These are phyloP conservation scores for Podosphaera leucotricha DNA, from an alignment of 2,329 filamentous ascomycete genomes.

Conservation along the genomic window DNA sequence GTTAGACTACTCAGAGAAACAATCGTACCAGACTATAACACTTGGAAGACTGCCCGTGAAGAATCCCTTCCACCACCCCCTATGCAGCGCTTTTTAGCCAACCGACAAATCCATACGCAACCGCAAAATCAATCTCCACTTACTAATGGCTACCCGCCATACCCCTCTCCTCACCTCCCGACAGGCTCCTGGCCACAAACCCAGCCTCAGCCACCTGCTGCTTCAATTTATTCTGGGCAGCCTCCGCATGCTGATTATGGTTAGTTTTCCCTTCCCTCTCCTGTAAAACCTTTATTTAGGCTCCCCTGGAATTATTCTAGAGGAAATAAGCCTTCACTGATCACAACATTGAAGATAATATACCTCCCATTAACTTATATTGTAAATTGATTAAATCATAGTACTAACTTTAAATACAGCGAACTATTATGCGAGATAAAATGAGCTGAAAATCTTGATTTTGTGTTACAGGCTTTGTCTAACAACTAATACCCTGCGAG, in stretches of 20 bases:
- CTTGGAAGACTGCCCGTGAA: constrained; percentile 25
- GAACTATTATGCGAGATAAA: constrained; percentile 6
- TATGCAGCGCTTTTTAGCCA: constrained; percentile 12
- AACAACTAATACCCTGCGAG: neutral
- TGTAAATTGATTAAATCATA: neutral
- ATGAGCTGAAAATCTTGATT: neutral
- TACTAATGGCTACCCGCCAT: constrained; percentile 2
- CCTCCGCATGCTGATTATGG: constrained; percentile 1
- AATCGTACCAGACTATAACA: constrained; percentile 35
- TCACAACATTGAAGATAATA: neutral
- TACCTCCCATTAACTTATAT: neutral
- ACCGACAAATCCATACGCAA: constrained; percentile 4
- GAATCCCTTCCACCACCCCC: constrained; percentile 7
- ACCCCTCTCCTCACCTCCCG: constrained; percentile 1
- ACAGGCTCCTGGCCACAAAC: constrained; percentile 1
- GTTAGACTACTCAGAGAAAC: constrained; percentile 49
- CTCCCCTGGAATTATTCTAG: neutral
- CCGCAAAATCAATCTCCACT: constrained; percentile 2
- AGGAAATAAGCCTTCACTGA: neutral
- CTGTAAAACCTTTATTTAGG: neutral
- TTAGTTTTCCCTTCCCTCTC: neutral
- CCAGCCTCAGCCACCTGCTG: constrained; percentile 1
- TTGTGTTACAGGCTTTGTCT: neutral
- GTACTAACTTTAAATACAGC: constrained; percentile 4
- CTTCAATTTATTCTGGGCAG: neutral